Evolutionary conservation across 2,329 filamentous ascomycete genomes (phyloP).

Genomic region (Colletotrichum neosansevieriae): DNA sequence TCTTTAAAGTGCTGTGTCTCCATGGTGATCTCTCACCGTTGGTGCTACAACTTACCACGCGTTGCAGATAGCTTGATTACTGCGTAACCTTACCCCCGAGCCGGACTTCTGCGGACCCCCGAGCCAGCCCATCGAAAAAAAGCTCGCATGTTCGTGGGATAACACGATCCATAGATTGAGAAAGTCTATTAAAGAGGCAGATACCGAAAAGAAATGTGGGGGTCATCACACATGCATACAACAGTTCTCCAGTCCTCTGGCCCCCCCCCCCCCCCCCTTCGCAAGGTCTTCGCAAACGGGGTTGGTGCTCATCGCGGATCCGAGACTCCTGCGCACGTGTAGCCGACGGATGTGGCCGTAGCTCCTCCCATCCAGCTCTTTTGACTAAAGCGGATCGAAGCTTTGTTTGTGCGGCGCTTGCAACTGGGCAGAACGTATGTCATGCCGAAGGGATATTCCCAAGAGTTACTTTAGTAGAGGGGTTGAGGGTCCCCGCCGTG

Average conservation of each 20-base stretch:
- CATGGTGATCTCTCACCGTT: slow-evolving; percentile 8
- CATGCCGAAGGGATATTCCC: neutral
- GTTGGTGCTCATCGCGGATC: neutral
- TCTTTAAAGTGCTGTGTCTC: too few species aligned
- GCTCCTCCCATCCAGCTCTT: too few species aligned
- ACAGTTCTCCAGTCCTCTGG: neutral
- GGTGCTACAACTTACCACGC: neutral
- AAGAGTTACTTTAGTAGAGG: neutral
- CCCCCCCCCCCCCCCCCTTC: too few species aligned
- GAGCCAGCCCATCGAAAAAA: neutral
- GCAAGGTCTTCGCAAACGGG: slow-evolving; percentile 14
- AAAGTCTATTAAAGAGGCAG: slow-evolving; percentile 21
- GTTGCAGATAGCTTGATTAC: neutral
- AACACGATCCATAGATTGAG: slow-evolving; percentile 5
- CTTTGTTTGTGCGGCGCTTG: too few species aligned
- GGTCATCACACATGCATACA: neutral
- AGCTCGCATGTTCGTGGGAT: neutral
- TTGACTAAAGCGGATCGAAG: too few species aligned
- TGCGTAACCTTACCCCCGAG: neutral
- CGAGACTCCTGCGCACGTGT: slow-evolving; percentile 18
- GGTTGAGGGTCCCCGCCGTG: neutral
- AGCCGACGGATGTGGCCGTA: neutral
- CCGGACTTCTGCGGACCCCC: too few species aligned
- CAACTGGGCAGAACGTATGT: neutral
- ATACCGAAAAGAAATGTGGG: neutral